Percentiles rank a stretch among this genome's conserved stretches.
phyloP scores from a whole-genome alignment of 169 alveolate genomes.

The Fabrea salina region DNA sequence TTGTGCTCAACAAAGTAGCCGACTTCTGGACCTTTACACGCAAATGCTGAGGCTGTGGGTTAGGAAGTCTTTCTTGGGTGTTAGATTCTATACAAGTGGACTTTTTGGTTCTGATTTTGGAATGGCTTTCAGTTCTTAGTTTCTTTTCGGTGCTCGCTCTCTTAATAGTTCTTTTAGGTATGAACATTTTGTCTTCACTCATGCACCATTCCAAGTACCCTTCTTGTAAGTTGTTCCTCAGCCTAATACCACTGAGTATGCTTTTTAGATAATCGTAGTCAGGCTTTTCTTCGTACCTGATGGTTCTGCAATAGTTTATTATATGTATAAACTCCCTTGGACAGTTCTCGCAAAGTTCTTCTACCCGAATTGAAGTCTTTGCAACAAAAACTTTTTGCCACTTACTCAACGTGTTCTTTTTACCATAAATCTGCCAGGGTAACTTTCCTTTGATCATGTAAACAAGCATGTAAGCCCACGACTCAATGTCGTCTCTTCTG shows the following conservation, averaged over 20 bases:
- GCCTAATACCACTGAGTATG: background rate
- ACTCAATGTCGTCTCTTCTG: slow-evolving; percentile 85
- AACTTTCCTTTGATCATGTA: slow-evolving; percentile 71
- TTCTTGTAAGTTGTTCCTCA: background rate
- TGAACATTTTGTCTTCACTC: no score
- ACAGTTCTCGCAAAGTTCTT: slow-evolving; percentile 1
- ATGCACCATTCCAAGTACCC: background rate
- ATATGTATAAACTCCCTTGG: background rate
- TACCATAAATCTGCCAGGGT: slow-evolving; percentile 75
- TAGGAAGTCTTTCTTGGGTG: no score
- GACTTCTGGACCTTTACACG: no score
- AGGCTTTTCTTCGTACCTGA: slow-evolving; percentile 24
- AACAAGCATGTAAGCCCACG: slow-evolving; percentile 70
- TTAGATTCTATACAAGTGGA: no score
- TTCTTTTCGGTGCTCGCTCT: no score
- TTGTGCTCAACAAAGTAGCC: no score
- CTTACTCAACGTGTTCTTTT: slow-evolving; percentile 4
- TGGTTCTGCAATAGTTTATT: background rate
- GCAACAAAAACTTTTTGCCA: slow-evolving; percentile 60
- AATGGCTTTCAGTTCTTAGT: no score
- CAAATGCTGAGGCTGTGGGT: no score
- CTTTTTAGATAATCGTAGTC: slow-evolving; percentile 12
- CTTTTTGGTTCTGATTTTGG: no score
- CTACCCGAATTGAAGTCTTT: slow-evolving; percentile 32
- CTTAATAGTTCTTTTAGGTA: no score